Percentiles rank a stretch among this genome's conserved stretches.
Conservation (phyloP, 352 stramenopile species). For the Globisporangium perplexum region DNA sequence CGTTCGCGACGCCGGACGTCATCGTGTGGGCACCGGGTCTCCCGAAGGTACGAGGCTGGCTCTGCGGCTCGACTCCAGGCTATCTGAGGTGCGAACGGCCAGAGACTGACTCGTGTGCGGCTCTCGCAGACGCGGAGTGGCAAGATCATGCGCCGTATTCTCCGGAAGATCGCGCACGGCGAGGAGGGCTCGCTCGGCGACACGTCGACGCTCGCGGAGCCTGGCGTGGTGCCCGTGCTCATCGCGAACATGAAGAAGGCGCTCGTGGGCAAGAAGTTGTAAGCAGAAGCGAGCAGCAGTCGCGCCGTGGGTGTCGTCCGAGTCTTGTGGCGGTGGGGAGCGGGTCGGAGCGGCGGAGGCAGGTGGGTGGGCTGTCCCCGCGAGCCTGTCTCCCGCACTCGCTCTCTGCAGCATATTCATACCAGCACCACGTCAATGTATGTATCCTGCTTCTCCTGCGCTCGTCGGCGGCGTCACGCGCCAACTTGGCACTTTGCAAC, state of each 20-base stretch:
- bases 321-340: constrained; percentile 2
- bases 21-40: constrained; percentile 91
- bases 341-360: too few relatives aligned
- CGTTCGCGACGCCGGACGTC: constrained; percentile 95
- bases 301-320: not conserved
- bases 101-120: not conserved
- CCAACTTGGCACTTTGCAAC: not conserved
- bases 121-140: constrained; percentile 93
- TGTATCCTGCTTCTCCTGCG: not conserved
- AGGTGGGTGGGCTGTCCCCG: too few relatives aligned
- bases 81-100: not conserved
- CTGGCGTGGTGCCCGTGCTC: constrained; percentile 90
- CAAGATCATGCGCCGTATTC: constrained; percentile 98
- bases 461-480: not conserved
- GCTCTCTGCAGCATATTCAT: constrained; percentile 1
- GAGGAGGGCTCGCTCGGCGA: constrained; percentile 95
- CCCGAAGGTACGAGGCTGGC: constrained; percentile 72
- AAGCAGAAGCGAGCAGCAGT: not conserved
- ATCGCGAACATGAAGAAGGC: constrained; percentile 86
- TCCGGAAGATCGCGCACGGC: constrained; percentile 96
- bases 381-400: too few relatives aligned
- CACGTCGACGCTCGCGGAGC: constrained; percentile 96
- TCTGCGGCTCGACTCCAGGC: not conserved
- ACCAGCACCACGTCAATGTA: constrained; percentile 2
- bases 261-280: constrained; percentile 40